A percentile compares a stretch with the other conserved stretches of the same genome.
Conservation (phyloP, 768 basidiomycete species). For the Amyloporia xantha region DNA sequence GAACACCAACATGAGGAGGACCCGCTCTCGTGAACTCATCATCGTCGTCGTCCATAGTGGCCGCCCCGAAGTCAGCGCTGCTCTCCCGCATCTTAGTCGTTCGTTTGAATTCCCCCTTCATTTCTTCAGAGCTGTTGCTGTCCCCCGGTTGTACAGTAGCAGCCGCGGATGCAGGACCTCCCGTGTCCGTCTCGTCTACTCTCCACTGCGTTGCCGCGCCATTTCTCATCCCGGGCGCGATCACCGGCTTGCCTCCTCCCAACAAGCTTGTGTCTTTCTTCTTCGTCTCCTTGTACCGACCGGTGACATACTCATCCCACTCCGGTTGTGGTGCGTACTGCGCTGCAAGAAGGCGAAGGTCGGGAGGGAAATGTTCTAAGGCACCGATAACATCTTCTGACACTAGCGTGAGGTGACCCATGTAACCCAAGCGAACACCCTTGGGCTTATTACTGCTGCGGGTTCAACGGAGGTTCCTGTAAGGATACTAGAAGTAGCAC, state of each 20-base stretch:
- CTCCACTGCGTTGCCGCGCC: conserved; percentile 63
- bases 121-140: conserved; percentile 17
- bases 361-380: conserved; percentile 79
- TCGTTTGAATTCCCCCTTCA: conserved; percentile 55
- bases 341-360: conserved; percentile 59
- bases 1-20: conserved; percentile 39
- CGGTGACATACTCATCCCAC: conserved; percentile 89
- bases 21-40: conserved; percentile 38
- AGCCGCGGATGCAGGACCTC: conserved; percentile 13
- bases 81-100: conserved; percentile 40
- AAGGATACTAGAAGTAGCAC: conserved; percentile 15
- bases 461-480: neutral
- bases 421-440: conserved; percentile 82
- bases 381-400: conserved; percentile 92
- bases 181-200: conserved; percentile 51
- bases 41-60: conserved; percentile 34
- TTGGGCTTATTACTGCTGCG: conserved; percentile 59
- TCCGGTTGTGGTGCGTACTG: conserved; percentile 66
- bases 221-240: conserved; percentile 45
- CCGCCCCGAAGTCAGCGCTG: conserved; percentile 59
- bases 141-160: conserved; percentile 11
- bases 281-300: conserved; percentile 82
- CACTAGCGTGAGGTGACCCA: conserved; percentile 95
- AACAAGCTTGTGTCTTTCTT: conserved; percentile 70
- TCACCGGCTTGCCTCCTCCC: conserved; percentile 78